Percentiles rank a stretch among this genome's conserved stretches.
These are phyloP conservation scores for Rhododendron mucronatum DNA, from an alignment of 148 eudicot species.

Conservation along the genomic window DNA sequence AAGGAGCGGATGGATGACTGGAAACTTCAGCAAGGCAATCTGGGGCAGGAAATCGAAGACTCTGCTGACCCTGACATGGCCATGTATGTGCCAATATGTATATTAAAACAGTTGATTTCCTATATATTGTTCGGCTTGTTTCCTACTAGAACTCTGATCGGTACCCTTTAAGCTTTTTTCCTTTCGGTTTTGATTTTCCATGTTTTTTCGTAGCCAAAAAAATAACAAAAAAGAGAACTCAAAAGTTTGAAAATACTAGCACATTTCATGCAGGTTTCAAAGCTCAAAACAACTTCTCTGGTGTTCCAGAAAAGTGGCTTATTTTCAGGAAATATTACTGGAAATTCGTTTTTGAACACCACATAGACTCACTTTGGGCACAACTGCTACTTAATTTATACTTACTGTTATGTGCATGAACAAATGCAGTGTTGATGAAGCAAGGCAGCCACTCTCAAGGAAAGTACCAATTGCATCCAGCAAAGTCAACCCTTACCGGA, in stretches of 20 bases:
- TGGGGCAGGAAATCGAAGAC: conserved; percentile 66
- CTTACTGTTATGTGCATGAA: not conserved
- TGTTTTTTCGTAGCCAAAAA: not conserved
- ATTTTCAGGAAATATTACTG: not conserved
- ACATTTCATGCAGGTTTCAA: not conserved
- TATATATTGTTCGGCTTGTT: not conserved
- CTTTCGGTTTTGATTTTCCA: not conserved
- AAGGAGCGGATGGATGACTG: conserved; percentile 85
- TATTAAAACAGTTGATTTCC: not conserved
- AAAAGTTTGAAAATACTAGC: not conserved
- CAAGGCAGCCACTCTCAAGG: conserved; percentile 95
- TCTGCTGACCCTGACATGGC: conserved; percentile 68
- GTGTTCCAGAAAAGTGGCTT: not conserved
- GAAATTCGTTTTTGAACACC: not conserved
- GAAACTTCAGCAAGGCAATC: conserved; percentile 88
- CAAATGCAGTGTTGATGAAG: conserved; percentile 64
- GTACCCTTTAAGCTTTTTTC: not conserved
- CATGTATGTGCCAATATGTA: conserved; percentile 36
- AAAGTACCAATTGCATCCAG: conserved; percentile 97
- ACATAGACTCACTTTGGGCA: not conserved
- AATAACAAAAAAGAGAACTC: not conserved
- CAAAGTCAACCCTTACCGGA: conserved; percentile 92
- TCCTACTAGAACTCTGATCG: not conserved
- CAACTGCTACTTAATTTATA: not conserved
- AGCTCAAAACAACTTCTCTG: not conserved